Percentiles rank a stretch among this genome's conserved stretches.
These are phyloP conservation scores for Saccharomyces hybrid DNA, from an alignment of 1,139 yeast species.

Conservation along the genomic window DNA sequence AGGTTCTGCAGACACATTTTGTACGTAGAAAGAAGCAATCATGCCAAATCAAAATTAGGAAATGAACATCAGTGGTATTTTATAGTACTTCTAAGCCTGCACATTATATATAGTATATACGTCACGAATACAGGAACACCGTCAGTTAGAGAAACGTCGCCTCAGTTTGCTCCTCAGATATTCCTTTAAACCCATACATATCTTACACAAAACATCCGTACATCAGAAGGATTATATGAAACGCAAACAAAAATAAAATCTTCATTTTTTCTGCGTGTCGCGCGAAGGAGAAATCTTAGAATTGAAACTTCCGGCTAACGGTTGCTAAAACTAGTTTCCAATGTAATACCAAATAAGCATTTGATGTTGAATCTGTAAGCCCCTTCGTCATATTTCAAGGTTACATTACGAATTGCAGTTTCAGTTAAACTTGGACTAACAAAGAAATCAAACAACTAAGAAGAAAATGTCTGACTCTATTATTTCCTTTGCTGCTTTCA, in stretches of 20 bases:
- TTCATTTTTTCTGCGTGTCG: neutral
- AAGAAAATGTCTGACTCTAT: slow-evolving; percentile 45
- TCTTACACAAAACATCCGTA: neutral
- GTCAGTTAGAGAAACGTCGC: neutral
- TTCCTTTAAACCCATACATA: neutral
- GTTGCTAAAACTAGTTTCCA: neutral
- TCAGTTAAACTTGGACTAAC: neutral
- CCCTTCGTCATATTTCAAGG: neutral
- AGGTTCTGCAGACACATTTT: neutral
- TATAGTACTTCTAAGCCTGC: neutral
- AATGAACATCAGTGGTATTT: neutral
- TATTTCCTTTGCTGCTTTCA: slow-evolving; percentile 75
- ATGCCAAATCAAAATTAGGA: neutral
- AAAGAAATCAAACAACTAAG: neutral
- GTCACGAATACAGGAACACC: neutral
- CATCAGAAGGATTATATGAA: neutral
- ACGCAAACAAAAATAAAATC: too few species aligned
- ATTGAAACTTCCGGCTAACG: neutral
- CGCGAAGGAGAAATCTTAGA: neutral
- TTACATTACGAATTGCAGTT: neutral
- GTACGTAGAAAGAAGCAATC: neutral
- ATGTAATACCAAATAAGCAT: neutral
- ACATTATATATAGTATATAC: neutral
- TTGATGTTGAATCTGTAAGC: neutral
- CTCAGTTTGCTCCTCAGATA: neutral